These are phyloP conservation scores for Pestalotiopsis sp. DNA, from an alignment of 2,329 filamentous ascomycete species.

Conservation along the genomic window DNA sequence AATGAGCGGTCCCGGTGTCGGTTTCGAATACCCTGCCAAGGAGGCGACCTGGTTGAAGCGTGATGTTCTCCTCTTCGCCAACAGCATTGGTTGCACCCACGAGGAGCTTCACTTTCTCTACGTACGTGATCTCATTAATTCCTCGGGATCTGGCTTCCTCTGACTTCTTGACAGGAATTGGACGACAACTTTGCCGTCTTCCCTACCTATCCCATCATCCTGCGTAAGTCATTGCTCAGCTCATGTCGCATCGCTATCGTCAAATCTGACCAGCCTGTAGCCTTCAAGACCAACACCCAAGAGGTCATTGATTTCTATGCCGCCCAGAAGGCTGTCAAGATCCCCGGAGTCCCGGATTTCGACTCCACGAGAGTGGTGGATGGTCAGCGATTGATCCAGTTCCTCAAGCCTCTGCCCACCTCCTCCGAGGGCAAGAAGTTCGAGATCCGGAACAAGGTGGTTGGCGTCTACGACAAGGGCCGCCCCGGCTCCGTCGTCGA, in stretches of 20 bases:
- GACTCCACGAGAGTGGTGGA: slow-evolving; percentile 77
- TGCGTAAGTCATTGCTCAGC: slow-evolving; percentile 56
- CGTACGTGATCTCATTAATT: slow-evolving; percentile 49
- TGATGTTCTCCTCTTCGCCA: slow-evolving; percentile 87
- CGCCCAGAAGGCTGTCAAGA: slow-evolving; percentile 64
- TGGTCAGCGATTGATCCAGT: slow-evolving; percentile 79
- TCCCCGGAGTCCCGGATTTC: slow-evolving; percentile 77
- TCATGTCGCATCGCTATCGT: neutral
- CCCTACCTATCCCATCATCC: slow-evolving; percentile 83
- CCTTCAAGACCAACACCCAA: slow-evolving; percentile 76
- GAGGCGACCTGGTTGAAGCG: slow-evolving; percentile 86
- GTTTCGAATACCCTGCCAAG: slow-evolving; percentile 78
- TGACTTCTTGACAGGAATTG: slow-evolving; percentile 65
- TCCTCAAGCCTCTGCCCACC: slow-evolving; percentile 75
- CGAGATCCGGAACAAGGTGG: slow-evolving; percentile 75
- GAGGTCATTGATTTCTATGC: slow-evolving; percentile 88
- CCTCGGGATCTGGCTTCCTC: neutral
- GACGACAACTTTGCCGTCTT: slow-evolving; percentile 87
- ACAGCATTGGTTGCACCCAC: slow-evolving; percentile 82
- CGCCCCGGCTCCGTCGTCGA: slow-evolving; percentile 82
- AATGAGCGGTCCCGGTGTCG: slow-evolving; percentile 60
- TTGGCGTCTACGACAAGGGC: slow-evolving; percentile 91
- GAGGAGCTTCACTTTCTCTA: slow-evolving; percentile 94
- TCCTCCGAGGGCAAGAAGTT: slow-evolving; percentile 74
- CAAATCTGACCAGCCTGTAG: slow-evolving; percentile 29